Evolutionary conservation across 2,329 filamentous ascomycete species (phyloP).

Genomic region (Fusarium longipes): DNA sequence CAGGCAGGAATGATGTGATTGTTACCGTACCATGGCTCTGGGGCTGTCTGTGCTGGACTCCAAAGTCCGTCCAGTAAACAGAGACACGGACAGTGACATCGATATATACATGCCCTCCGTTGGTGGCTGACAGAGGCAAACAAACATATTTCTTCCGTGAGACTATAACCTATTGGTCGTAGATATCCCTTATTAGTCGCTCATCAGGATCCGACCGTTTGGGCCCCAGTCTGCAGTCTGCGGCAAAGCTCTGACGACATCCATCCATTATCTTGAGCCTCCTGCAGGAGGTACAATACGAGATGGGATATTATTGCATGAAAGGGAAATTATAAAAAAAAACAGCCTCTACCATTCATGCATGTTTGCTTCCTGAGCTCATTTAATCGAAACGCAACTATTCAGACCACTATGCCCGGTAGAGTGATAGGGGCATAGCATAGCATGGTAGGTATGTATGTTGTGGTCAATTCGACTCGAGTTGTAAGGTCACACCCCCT

Average conservation of each 20-base stretch:
- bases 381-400: constrained; percentile 28
- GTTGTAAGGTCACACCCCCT: constrained; percentile 31
- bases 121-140: constrained; percentile 11
- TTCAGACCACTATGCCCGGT: constrained; percentile 3
- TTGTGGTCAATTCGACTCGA: background rate
- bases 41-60: constrained; percentile 12
- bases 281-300: constrained; percentile 3
- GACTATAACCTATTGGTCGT: background rate
- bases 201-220: constrained; percentile 27
- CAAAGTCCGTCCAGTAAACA: background rate
- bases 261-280: constrained; percentile 14
- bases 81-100: background rate
- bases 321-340: constrained; percentile 8
- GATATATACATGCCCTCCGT: background rate
- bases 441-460: background rate
- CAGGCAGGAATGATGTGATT: constrained; percentile 12
- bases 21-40: constrained; percentile 24
- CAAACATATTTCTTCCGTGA: constrained; percentile 15
- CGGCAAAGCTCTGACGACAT: constrained; percentile 29
- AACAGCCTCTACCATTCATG: constrained; percentile 17
- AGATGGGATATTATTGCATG: constrained; percentile 22
- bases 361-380: constrained; percentile 9
- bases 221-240: constrained; percentile 13
- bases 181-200: background rate
- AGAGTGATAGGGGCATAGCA: constrained; percentile 8